Base-by-base conservation (phyloP, 177 flowering plant genomes). In the Vitis hybrid region DNA sequence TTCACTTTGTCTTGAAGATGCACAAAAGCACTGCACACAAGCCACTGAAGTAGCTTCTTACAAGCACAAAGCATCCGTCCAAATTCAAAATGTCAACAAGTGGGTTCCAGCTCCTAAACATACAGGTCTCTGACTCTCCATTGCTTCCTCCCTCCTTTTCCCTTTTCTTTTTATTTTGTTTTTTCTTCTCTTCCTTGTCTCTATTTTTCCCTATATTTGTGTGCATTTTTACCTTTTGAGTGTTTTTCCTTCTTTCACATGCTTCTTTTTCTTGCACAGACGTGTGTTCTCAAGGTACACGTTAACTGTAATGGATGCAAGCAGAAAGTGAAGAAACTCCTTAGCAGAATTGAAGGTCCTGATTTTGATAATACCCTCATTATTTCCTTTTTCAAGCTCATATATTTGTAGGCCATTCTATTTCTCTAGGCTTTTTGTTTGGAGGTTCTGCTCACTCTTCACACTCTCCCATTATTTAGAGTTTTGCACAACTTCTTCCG, bases 281-380 rank as follows among this genome's bases (percentile, higher is more conserved):
- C 74, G 14, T 64, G 52, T 70, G 63, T 76, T 66, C 81, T 82
- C 52, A 77, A 73, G 67, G 85, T 79, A 9, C 73, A 78, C 69
- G 65, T 80, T 4, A 68, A 82, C 71, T 82, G 85, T 51, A 63
- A 73, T 54, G 85, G 85, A 1, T 82, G 85, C 78, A 66, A 69
- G 65, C 68, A 48, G 20, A 82, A 76, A 73, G 81, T 82, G 65
- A 77, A 66, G 77, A 82, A 79, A 68, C 67, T 76, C 3, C 83
- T 82, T 26, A 51, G 12, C 15, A 82, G 54, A 63, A 74, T 82
- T 69, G 81, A 79, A 72, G 85, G 85, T 80, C 5, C 51, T 18
- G 11, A 6, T 13, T 16, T 19, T 11, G 18, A 19, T 19, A 15
- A 10, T 66, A 10, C 34, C 59, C 26, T 29, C 10, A 13, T 29